phyloP scores from a whole-genome alignment of 495 filamentous ascomycete species.

The Penicillium canariense region DNA sequence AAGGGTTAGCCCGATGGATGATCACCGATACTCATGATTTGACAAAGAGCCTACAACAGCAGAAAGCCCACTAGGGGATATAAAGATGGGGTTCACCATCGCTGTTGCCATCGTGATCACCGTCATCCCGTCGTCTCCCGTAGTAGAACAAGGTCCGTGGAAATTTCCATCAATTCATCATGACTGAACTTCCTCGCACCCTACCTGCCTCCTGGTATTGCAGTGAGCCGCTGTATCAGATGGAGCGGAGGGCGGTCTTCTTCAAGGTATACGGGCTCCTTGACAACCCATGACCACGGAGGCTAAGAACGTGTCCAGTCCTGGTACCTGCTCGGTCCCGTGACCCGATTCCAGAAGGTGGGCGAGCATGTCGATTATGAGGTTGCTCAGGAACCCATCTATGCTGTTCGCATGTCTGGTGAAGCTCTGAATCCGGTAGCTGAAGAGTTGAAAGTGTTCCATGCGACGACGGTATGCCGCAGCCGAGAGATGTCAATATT shows the following conservation, averaged over 20 bases:
- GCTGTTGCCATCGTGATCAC: background rate
- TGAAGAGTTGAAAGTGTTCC: slow-evolving; percentile 43
- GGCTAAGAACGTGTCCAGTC: slow-evolving; percentile 36
- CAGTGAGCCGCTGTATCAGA: slow-evolving; percentile 42
- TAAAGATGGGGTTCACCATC: background rate
- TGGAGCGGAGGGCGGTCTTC: slow-evolving; percentile 57
- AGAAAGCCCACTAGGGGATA: slow-evolving; percentile 2
- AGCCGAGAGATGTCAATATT: background rate
- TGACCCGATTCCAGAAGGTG: slow-evolving; percentile 50
- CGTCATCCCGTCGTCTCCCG: background rate
- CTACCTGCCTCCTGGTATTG: slow-evolving; percentile 47
- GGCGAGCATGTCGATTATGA: slow-evolving; percentile 52
- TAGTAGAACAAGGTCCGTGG: background rate
- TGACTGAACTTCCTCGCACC: slow-evolving; percentile 41
- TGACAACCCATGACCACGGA: background rate
- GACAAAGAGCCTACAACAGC: background rate
- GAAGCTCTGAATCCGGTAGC: slow-evolving; percentile 28
- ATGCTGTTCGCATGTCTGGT: slow-evolving; percentile 40
- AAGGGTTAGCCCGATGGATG: slow-evolving; percentile 10
- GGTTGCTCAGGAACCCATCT: slow-evolving; percentile 51
- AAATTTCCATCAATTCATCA: slow-evolving; percentile 13
- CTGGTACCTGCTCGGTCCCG: slow-evolving; percentile 62
- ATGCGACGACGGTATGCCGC: slow-evolving; percentile 31
- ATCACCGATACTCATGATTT: slow-evolving; percentile 8
- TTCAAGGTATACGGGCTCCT: slow-evolving; percentile 35